Conservation (phyloP, 2,329 filamentous ascomycete genomes). For the Apiospora rasikravindrae region DNA sequence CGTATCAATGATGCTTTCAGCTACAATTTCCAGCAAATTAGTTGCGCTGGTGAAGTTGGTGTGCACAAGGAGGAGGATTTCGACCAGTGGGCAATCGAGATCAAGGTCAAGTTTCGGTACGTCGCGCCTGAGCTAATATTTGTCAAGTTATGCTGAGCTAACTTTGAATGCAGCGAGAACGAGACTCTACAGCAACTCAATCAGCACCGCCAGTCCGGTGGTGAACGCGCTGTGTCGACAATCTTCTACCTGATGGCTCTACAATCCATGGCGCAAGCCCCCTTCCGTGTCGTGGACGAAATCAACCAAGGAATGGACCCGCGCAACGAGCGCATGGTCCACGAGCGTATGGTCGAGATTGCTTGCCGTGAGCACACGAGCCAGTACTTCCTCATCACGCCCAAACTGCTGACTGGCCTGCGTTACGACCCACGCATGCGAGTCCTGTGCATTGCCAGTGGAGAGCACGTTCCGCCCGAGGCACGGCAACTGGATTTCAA, state of each 20-base stretch:
- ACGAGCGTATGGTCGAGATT: constrained; percentile 97
- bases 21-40: constrained; percentile 92
- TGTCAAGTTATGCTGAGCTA: neutral
- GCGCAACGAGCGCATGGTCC: constrained; percentile 96
- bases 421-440: constrained; percentile 91
- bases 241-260: constrained; percentile 99
- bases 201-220: constrained; percentile 92
- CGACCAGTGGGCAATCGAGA: constrained; percentile 90
- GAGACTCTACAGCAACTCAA: constrained; percentile 86
- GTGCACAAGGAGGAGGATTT: constrained; percentile 93
- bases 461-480: constrained; percentile 71
- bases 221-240: constrained; percentile 93
- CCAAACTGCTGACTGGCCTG: constrained; percentile 86
- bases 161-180: constrained; percentile 61
- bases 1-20: constrained; percentile 91
- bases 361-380: constrained; percentile 82
- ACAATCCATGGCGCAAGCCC: constrained; percentile 89
- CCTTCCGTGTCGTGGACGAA: constrained; percentile 98
- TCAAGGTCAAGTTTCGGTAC: constrained; percentile 92
- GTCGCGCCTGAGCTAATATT: constrained; percentile 32
- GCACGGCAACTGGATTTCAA: constrained; percentile 56
- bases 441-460: constrained; percentile 90
- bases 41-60: constrained; percentile 87
- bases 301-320: constrained; percentile 99
- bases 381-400: constrained; percentile 96